A percentile compares a stretch with the other conserved stretches of the same genome.
phyloP scores from a whole-genome alignment of 2,329 filamentous ascomycete genomes.

The Zalaria obscura region DNA sequence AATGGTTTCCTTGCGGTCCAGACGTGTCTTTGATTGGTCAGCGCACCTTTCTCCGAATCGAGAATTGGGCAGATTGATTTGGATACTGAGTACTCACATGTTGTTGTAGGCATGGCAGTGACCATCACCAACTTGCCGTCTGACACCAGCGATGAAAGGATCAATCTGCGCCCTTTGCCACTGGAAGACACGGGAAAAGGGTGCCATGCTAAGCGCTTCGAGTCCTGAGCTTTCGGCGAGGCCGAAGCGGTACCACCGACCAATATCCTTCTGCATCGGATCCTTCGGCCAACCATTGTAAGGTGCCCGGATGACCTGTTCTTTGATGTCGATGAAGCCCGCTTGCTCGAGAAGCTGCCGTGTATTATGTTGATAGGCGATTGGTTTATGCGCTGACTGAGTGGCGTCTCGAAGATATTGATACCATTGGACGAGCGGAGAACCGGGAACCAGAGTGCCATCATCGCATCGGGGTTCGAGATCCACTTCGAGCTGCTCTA shows the following conservation, averaged over 20 bases:
- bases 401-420: conserved; percentile 54
- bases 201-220: conserved; percentile 57
- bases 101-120: conserved; percentile 60
- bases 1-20: conserved; percentile 32
- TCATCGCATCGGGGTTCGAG: conserved; percentile 61
- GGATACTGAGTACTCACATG: conserved; percentile 45
- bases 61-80: conserved; percentile 14
- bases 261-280: conserved; percentile 50
- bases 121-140: conserved; percentile 53
- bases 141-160: conserved; percentile 47
- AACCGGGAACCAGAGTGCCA: conserved; percentile 37
- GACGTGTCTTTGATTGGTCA: conserved; percentile 24
- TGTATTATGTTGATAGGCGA: conserved; percentile 51
- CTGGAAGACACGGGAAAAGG: conserved; percentile 19
- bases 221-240: conserved; percentile 51
- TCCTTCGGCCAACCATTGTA: conserved; percentile 61
- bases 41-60: conserved; percentile 11
- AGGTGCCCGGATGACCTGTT: conserved; percentile 54
- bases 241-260: conserved; percentile 71
- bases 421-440: conserved; percentile 41
- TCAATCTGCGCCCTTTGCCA: conserved; percentile 48
- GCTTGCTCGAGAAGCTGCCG: conserved; percentile 47
- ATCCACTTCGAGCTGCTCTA: conserved; percentile 88
- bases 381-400: conserved; percentile 46
- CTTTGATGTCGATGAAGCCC: conserved; percentile 69